Evolutionary conservation across 176 grass and related monocot species (phyloP).

Genomic region (Coix lacrymajobi): DNA sequence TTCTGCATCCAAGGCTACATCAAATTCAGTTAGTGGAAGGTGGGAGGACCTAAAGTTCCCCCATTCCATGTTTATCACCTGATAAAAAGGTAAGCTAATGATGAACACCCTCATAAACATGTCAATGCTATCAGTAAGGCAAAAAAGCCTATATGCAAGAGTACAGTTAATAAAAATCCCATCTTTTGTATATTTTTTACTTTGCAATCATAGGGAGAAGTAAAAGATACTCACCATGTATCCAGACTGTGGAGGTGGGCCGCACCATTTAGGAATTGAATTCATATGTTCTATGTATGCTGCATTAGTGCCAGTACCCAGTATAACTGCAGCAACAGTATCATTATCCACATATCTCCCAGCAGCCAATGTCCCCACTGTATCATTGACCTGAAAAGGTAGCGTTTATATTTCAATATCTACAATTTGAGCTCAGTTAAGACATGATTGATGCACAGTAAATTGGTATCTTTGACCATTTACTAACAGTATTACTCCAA

Average conservation of each 20-base stretch:
- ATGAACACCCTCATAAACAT: not conserved
- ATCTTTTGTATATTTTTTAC: not conserved
- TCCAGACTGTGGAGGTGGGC: constrained; percentile 45
- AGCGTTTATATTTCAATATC: not conserved
- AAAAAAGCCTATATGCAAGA: not conserved
- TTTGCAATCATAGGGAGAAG: not conserved
- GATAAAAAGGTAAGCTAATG: not conserved
- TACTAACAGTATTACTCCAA: not conserved
- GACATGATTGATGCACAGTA: not conserved
- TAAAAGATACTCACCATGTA: constrained; percentile 48
- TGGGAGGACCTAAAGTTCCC: constrained; percentile 73
- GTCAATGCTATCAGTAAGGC: not conserved
- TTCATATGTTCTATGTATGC: constrained; percentile 64
- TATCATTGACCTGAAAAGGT: constrained; percentile 53
- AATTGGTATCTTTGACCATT: not conserved
- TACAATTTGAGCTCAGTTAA: not conserved
- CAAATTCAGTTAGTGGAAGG: constrained; percentile 80
- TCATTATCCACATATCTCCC: constrained; percentile 71
- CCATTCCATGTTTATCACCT: constrained; percentile 93
- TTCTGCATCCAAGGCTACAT: constrained; percentile 59
- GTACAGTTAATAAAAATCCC: not conserved
- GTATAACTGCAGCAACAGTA: constrained; percentile 57
- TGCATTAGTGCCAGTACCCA: constrained; percentile 83
- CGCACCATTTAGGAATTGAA: constrained; percentile 77
- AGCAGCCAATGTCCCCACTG: constrained; percentile 58